A percentile compares a stretch with the other conserved stretches of the same genome.
Evolutionary conservation across 2,329 filamentous ascomycete genomes (phyloP).

Genomic region (Penicillium thymicola): DNA sequence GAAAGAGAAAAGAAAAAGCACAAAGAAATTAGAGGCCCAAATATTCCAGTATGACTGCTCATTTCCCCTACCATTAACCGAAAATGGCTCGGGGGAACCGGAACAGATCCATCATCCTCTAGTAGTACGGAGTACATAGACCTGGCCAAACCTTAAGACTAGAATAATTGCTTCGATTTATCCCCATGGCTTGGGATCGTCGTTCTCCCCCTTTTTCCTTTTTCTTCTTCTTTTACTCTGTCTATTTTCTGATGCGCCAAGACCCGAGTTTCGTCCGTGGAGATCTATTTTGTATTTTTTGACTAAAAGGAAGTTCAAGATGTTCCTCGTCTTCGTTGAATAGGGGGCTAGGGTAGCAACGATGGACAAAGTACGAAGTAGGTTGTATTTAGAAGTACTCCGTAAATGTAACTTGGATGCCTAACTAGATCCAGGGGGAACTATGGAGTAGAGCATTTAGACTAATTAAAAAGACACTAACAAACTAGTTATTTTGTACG

Average conservation of each 20-base stretch:
- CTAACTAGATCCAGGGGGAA: background rate
- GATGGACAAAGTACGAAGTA: background rate
- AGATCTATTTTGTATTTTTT: conserved; percentile 5
- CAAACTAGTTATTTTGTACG: too few relatives aligned
- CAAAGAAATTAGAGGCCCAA: too few relatives aligned
- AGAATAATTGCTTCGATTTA: conserved; percentile 9
- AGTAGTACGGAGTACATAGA: too few relatives aligned
- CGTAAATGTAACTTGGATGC: conserved; percentile 3
- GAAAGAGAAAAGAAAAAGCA: too few relatives aligned
- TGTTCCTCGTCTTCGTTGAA: conserved; percentile 9
- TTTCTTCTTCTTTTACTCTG: background rate
- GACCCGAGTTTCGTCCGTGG: conserved; percentile 10
- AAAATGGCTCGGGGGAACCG: background rate
- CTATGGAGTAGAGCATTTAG: too few relatives aligned
- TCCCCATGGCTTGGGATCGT: conserved; percentile 19
- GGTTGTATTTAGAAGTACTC: background rate
- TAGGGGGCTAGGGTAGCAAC: background rate
- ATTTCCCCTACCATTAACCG: background rate
- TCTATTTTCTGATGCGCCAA: conserved; percentile 7
- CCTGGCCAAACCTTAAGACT: conserved; percentile 8
- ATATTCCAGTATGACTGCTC: background rate
- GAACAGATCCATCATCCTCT: background rate
- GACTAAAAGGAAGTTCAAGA: conserved; percentile 11
- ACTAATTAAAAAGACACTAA: background rate
- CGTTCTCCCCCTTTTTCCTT: conserved; percentile 1